Evolutionary conservation across 2,329 filamentous ascomycete genomes (phyloP).

Genomic region (Cercospora berteroae): DNA sequence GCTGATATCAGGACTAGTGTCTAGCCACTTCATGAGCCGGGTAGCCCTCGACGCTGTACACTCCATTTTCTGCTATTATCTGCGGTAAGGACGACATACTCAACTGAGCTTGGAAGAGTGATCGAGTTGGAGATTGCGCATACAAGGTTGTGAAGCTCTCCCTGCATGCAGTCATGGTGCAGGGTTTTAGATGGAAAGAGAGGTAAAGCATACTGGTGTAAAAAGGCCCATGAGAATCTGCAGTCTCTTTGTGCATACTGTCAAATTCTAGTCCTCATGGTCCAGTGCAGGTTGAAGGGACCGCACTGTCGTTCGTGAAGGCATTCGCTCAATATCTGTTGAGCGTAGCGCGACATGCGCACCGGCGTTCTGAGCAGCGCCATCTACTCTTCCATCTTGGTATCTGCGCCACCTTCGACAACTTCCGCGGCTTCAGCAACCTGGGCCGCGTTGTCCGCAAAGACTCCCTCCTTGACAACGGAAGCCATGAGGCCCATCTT

Average conservation of each 20-base stretch:
- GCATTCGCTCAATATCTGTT: not conserved
- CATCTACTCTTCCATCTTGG: conserved; percentile 31
- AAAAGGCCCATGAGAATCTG: not conserved
- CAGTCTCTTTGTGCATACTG: not conserved
- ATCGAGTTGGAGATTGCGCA: not conserved
- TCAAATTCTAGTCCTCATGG: not conserved
- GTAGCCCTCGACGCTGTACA: not conserved
- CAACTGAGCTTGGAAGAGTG: not conserved
- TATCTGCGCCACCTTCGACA: conserved; percentile 31
- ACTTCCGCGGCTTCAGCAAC: conserved; percentile 19
- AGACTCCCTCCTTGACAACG: conserved; percentile 63
- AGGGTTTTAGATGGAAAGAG: not conserved
- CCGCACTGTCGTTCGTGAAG: not conserved
- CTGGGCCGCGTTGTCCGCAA: conserved; percentile 38
- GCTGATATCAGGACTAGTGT: not conserved
- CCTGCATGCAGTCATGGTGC: not conserved
- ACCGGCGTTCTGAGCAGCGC: not conserved
- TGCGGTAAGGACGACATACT: not conserved
- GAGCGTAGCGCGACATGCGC: not conserved
- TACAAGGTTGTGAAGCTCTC: not conserved
- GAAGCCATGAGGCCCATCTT: conserved; percentile 61
- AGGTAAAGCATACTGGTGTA: not conserved
- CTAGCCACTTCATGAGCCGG: not conserved
- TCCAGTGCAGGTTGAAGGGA: not conserved
- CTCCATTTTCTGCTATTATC: not conserved